Conservation (phyloP, 441 rosid genomes). For the Mallotus repandus region DNA sequence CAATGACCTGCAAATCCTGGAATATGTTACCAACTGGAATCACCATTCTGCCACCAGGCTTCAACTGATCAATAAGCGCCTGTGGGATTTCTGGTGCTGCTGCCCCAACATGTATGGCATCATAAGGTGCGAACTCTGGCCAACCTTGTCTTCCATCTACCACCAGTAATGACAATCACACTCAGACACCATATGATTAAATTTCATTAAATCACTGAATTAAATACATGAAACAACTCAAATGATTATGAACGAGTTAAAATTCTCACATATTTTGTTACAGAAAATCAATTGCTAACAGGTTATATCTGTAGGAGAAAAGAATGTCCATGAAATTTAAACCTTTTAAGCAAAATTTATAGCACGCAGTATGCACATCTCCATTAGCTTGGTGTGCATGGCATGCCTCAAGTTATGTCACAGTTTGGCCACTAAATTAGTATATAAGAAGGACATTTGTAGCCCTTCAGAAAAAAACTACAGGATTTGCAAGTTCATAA, state of each 20-base stretch:
- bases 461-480: neutral
- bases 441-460: neutral
- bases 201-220: no score
- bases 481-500: neutral
- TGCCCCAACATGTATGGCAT: conserved; percentile 95
- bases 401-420: neutral
- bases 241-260: neutral
- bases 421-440: neutral
- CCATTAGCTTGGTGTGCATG: neutral
- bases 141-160: conserved; percentile 91
- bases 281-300: neutral
- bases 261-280: neutral
- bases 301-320: no score
- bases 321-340: no score
- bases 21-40: conserved; percentile 82
- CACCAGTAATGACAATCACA: neutral
- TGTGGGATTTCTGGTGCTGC: conserved; percentile 85
- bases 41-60: conserved; percentile 94
- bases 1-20: conserved; percentile 78
- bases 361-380: neutral
- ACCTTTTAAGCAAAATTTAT: neutral
- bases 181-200: neutral
- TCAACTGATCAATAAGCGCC: conserved; percentile 76
- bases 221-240: neutral
- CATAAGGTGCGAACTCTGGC: conserved; percentile 83